Percentiles rank a stretch among this genome's conserved stretches.
phyloP scores from a whole-genome alignment of 345 rosid species.

The Cardamine chenopodiifolia region DNA sequence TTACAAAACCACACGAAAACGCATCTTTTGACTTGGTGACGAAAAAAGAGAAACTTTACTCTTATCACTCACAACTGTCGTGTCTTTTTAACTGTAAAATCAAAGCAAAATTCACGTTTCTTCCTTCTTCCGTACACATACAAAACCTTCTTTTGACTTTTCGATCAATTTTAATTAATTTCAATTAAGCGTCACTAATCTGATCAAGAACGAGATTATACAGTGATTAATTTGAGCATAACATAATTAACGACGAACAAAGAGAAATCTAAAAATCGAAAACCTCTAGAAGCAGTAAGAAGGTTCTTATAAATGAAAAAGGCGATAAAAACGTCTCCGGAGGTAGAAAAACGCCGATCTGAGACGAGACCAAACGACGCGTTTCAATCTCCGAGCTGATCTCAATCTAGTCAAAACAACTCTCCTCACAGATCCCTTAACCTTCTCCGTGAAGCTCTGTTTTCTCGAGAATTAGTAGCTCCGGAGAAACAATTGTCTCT shows the following conservation, averaged over 20 bases:
- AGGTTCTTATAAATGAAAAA: slow-evolving; percentile 44
- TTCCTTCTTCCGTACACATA: slow-evolving; percentile 19
- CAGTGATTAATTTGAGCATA: neutral
- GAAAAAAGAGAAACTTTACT: slow-evolving; percentile 10
- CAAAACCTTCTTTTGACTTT: slow-evolving; percentile 11
- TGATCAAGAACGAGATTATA: slow-evolving; percentile 2
- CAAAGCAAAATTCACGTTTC: slow-evolving; percentile 29
- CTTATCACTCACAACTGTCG: neutral
- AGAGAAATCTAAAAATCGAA: neutral
- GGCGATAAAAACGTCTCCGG: slow-evolving; percentile 54
- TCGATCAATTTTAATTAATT: neutral
- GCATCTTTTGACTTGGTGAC: slow-evolving; percentile 4
- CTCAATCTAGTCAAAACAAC: slow-evolving; percentile 51
- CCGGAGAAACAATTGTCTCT: slow-evolving; percentile 74
- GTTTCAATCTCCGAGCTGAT: slow-evolving; percentile 50
- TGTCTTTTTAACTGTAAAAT: slow-evolving; percentile 7
- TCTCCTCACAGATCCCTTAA: slow-evolving; percentile 47
- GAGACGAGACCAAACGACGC: slow-evolving; percentile 58
- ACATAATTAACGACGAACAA: neutral
- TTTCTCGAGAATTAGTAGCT: slow-evolving; percentile 80
- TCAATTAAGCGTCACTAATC: neutral
- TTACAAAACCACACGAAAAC: neutral
- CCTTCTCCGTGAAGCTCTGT: slow-evolving; percentile 51
- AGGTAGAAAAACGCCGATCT: slow-evolving; percentile 49
- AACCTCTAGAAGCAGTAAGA: slow-evolving; percentile 34